Base-by-base conservation (phyloP, 2,329 filamentous ascomycete species). In the Claviceps arundinis region DNA sequence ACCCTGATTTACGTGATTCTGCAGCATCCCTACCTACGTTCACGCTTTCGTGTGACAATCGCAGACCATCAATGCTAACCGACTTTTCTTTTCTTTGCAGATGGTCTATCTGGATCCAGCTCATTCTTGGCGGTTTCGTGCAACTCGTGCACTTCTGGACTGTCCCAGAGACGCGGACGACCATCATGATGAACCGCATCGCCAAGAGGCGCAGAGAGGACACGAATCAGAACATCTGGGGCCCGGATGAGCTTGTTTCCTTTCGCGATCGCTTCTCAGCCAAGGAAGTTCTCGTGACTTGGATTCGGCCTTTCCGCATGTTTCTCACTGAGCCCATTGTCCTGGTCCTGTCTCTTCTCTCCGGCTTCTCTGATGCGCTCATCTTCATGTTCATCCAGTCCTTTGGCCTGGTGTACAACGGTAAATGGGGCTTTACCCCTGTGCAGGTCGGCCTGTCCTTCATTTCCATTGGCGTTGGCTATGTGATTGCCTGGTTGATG, bases 91-190 rank as follows among this genome's bases (percentile, higher is more conserved):
- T 16, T 16, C 13, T 7, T 37, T 5, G 13, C 19, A 68, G 65
- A 42, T 71, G 84, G 84, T 80, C 76, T 51, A 89, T 91, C 64
- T 93, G 88, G 87, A 85, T 91, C 54, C 86, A 90, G 66, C 77
- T 91, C 56, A 89, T 90, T 58, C 81, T 91, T 50, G 87, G 87
- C 17, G 83, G 69, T 8, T 74, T 79, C 37, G 79, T 88, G 3
- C 86, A 90, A 62, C 17, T 78, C 4, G 61, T 86, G 4, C 85
- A 89, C 62, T 70, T 84, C 48, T 61, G 85, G 53, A 73, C 80
- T 7, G 87, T 93, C 1, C 87, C 87, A 1, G 88, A 93, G 66
- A 93, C 88, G 0, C 76, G 87, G 50, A 78, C 81, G 0, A 88
- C 84, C 4, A 78, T 89, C 55, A 75, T 93, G 71, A 82, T 94